Conservation (phyloP, 805 yeast species). For the Metschnikowia colocasiae region DNA sequence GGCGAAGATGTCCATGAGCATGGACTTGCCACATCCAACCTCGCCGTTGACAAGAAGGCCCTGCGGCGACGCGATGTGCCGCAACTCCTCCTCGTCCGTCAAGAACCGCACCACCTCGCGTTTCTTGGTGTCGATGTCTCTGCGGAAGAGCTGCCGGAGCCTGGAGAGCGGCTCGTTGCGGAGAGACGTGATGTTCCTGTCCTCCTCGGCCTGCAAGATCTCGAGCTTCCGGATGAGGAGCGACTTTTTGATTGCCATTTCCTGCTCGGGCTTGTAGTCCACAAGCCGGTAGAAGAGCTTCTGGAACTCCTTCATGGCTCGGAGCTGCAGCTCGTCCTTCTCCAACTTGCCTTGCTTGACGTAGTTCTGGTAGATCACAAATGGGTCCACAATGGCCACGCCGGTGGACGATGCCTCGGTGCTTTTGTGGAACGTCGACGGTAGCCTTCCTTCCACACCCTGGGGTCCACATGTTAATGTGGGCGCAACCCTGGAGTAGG, state of each 20-base stretch:
- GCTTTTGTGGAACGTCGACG: slow-evolving; percentile 12
- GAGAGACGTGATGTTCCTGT: slow-evolving; percentile 18
- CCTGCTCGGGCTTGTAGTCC: slow-evolving; percentile 56
- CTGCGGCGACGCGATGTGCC: slow-evolving; percentile 54
- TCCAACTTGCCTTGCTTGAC: slow-evolving; percentile 49
- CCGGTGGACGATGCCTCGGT: neutral
- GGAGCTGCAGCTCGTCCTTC: slow-evolving; percentile 56
- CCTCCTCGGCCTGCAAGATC: slow-evolving; percentile 28
- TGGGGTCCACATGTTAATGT: slow-evolving; percentile 27
- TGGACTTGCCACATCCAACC: slow-evolving; percentile 72
- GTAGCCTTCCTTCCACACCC: slow-evolving; percentile 39
- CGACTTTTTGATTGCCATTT: slow-evolving; percentile 43
- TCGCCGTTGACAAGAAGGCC: slow-evolving; percentile 63
- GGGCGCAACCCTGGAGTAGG: neutral
- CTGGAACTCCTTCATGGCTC: slow-evolving; percentile 61
- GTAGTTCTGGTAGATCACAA: slow-evolving; percentile 50
- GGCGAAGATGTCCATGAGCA: slow-evolving; percentile 72
- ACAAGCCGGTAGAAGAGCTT: slow-evolving; percentile 53
- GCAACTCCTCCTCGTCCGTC: slow-evolving; percentile 59
- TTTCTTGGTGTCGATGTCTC: slow-evolving; percentile 26
- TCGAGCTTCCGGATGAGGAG: slow-evolving; percentile 33
- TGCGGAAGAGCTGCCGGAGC: slow-evolving; percentile 21
- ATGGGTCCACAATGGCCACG: slow-evolving; percentile 60
- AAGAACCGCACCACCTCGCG: slow-evolving; percentile 46
- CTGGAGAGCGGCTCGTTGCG: slow-evolving; percentile 7